These are phyloP conservation scores for Flaveria bidentis DNA, from an alignment of 129 eudicot species.

Conservation along the genomic window DNA sequence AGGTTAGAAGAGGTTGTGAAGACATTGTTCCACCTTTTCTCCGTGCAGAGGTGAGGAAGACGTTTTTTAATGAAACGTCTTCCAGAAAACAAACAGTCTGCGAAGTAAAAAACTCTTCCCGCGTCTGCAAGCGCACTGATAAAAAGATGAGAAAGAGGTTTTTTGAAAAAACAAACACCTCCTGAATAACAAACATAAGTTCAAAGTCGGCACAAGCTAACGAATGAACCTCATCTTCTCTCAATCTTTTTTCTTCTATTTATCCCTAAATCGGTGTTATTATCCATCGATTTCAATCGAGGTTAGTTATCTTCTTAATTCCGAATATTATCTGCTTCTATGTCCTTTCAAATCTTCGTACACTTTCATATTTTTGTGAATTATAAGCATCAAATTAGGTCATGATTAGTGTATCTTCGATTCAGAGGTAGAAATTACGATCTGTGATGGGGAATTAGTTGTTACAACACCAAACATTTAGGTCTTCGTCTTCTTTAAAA, in stretches of 20 bases:
- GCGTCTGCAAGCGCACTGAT: too few relatives aligned
- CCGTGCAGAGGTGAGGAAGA: too few relatives aligned
- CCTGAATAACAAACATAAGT: too few relatives aligned
- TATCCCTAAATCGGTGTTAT: constrained; percentile 22
- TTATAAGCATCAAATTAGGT: background rate
- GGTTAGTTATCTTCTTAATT: constrained; percentile 4
- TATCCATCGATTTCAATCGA: background rate
- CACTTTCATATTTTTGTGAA: background rate
- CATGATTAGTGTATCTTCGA: constrained; percentile 10
- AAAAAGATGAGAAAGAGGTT: too few relatives aligned
- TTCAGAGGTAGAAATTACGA: constrained; percentile 8
- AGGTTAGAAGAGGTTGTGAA: too few relatives aligned
- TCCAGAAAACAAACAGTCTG: too few relatives aligned
- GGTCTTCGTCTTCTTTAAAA: background rate
- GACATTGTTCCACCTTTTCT: too few relatives aligned
- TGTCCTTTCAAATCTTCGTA: background rate
- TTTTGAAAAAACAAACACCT: too few relatives aligned
- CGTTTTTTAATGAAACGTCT: too few relatives aligned
- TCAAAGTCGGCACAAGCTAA: background rate
- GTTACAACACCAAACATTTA: background rate
- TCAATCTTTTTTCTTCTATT: background rate
- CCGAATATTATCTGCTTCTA: background rate
- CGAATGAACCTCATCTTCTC: constrained; percentile 7
- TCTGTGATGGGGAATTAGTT: constrained; percentile 11
- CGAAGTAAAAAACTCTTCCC: too few relatives aligned